Base-by-base conservation (phyloP, 768 basidiomycete species). In the Naganishia randhawae region DNA sequence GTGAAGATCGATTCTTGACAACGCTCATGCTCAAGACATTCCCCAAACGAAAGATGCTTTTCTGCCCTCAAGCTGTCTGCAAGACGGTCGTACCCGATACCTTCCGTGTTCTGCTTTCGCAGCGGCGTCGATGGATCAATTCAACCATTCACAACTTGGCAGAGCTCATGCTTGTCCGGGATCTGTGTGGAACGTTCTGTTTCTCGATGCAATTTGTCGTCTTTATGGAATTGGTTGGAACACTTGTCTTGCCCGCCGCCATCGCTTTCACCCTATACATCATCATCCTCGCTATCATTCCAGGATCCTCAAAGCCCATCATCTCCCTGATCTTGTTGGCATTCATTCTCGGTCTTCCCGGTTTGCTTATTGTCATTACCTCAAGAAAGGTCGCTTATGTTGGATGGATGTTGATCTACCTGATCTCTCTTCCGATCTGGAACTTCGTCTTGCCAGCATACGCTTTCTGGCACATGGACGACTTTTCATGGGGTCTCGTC, bases 141-240 rank as follows among this genome's bases (percentile, higher is more conserved):
- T 97, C 94, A 66, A 99, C 95, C 0, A 88, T 98, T 42, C 96
- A 99, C 83, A 99, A 99, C 75, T 83, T 98, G 50, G 89, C 90
- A n/a, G 95, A 98, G 78, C 84, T 99, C 67, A 81, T 98, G 35
- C 85, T 97, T 57, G 95, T 99, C 29, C 87, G 94, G 27, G 96
- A 99, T 80, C 86, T 98, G n/a, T 99, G 95, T 73, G 96, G 96
- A 53, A 97, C 94, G 2, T 99, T 98, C 88, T 99, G 96, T 83
- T 98, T 99, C 86, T 94, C 92, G 13, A 97, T 97, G 95, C 94
- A 96, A 83, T 97, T 97, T 77, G 92, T 97, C 73, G 92, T 95
- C 39, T 93, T 89, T 78, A 99, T 99, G 94, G 96, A 99, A 78
- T 84, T 99, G 71, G 87, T 90, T 69, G 95, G 95, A 77, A 98